These are phyloP conservation scores for Avicennia marina DNA, from an alignment of 257 asterid genomes.

Conservation along the genomic window DNA sequence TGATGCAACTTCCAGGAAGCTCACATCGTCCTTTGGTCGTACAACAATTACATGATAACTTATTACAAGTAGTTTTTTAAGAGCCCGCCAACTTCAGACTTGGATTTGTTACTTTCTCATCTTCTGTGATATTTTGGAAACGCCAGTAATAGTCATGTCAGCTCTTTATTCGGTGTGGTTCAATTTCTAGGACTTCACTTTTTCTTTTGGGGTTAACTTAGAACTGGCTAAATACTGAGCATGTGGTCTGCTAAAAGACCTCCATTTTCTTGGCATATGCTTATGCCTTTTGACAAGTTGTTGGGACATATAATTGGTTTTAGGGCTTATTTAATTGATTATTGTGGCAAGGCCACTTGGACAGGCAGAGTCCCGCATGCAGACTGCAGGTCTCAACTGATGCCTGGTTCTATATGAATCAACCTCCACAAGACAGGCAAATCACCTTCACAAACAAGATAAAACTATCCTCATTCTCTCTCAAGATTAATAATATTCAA, in stretches of 20 bases:
- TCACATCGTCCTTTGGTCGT: conserved; percentile 27
- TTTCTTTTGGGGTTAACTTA: background rate
- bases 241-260: conserved; percentile 1
- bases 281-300: background rate
- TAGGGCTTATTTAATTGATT: conserved; percentile 13
- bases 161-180: background rate
- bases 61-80: conserved; percentile 18
- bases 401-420: conserved; percentile 22
- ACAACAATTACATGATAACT: conserved; percentile 14
- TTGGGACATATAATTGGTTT: conserved; percentile 11
- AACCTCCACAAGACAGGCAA: conserved; percentile 12
- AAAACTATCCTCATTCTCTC: conserved; percentile 11
- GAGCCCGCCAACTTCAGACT: too few species aligned
- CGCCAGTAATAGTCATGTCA: too few species aligned
- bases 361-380: conserved; percentile 36
- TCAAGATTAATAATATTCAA: background rate
- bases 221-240: background rate
- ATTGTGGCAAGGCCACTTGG: conserved; percentile 44
- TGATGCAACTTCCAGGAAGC: conserved; percentile 32
- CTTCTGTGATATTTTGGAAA: too few species aligned
- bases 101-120: too few species aligned
- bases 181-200: background rate
- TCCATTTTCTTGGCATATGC: background rate
- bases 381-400: conserved; percentile 28
- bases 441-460: conserved; percentile 18